Base-by-base conservation (phyloP, 352 stramenopile species). In the Phytopythium ostracodes region DNA sequence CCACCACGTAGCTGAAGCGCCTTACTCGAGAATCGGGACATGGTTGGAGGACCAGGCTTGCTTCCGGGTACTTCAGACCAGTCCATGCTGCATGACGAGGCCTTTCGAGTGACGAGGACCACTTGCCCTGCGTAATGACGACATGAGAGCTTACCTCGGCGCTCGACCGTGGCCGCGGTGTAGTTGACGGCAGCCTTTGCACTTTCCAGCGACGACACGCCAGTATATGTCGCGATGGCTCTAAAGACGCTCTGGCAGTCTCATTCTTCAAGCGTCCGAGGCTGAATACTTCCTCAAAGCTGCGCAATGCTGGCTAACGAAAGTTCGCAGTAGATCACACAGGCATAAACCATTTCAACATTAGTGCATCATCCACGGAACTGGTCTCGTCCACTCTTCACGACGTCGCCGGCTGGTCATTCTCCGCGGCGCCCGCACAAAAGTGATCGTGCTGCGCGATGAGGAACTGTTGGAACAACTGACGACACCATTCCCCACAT, bases 391-490 rank as follows among this genome's bases (percentile, higher is more conserved):
- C 4, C 22, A 11, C 22, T 35, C 2, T 35, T 10, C 27, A 56
- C 42, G 14, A 35, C 4, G 22, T 20, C 1, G 5, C 22, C 27
- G 15, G 2, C 29, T 3, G 43, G 8, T 31, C 14, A 8, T 31
- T 22, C 7, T 49, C 42, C 10, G 7, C 7, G 27, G 47, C 36
- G 3, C 5, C 22, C 2, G 35, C 25, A 22, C 24, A 59, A 56
- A 86, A 91, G 2, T 77, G 73, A 54, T 59, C 59, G 49, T 88
- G 79, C 33, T 88, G 77, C 0, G 66, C 68, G 42, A 84, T 50
- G 24, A 91, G 62, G 53, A 81, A 87, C 27, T 71, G 66, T 44
- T 67, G 79, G 60, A 91, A 91, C 43, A 83, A 65, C 81, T 91
- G 22, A 1, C 52, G 3, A 5, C n/a, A 56, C 8, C 24, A 56